Evolutionary conservation across 305 asterid genomes (phyloP).

Genomic region (Fraxinus angustifolia): DNA sequence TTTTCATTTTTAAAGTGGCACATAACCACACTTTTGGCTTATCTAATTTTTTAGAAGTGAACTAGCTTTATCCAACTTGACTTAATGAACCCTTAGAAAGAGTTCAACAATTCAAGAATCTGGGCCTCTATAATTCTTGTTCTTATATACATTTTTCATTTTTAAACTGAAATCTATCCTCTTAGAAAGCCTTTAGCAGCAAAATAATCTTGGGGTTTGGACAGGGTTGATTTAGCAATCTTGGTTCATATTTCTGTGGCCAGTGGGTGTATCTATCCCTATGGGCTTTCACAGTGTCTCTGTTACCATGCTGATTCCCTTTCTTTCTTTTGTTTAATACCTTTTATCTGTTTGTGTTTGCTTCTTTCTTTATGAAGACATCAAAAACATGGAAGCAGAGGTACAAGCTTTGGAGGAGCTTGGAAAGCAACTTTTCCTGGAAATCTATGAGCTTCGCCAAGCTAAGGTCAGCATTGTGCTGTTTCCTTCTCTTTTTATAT

Average conservation of each 20-base stretch:
- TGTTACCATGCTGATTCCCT: background rate
- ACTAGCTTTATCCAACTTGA: background rate
- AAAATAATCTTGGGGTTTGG: background rate
- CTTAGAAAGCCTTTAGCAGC: background rate
- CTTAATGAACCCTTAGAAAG: background rate
- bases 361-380: slow-evolving; percentile 47
- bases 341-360: slow-evolving; percentile 11
- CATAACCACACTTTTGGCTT: background rate
- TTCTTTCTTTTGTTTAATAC: slow-evolving; percentile 11
- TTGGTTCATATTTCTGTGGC: background rate
- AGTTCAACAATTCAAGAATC: background rate
- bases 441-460: slow-evolving; percentile 96
- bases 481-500: slow-evolving; percentile 11
- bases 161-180: background rate
- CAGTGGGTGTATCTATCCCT: background rate
- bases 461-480: slow-evolving; percentile 64
- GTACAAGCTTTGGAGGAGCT: slow-evolving; percentile 94
- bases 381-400: slow-evolving; percentile 84
- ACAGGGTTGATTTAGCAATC: background rate
- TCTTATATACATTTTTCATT: background rate
- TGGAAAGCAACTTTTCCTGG: slow-evolving; percentile 84
- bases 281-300: background rate
- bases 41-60: background rate
- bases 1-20: background rate
- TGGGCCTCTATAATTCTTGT: background rate